A percentile compares a stretch with the other conserved stretches of the same genome.
These are phyloP conservation scores for Prunus campanulata DNA, from an alignment of 306 rosid species.

Conservation along the genomic window DNA sequence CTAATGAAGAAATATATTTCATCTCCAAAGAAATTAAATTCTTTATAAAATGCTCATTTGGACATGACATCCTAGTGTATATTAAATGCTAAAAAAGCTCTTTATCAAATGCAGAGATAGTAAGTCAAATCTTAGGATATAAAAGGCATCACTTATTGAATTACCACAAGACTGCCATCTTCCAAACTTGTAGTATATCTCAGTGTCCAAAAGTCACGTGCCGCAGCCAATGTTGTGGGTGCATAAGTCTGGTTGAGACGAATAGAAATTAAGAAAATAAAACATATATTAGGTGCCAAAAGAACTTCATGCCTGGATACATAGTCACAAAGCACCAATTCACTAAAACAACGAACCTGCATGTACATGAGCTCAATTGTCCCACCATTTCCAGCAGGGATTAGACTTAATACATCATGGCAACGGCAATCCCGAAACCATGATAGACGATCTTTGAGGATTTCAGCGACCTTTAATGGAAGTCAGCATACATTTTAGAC, in stretches of 20 bases:
- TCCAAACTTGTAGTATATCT: constrained; percentile 85
- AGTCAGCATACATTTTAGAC: neutral
- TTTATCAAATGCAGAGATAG: neutral
- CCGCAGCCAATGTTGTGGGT: constrained; percentile 94
- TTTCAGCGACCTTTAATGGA: constrained; percentile 72
- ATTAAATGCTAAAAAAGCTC: too few relatives aligned
- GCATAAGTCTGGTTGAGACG: constrained; percentile 70
- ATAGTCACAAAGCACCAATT: neutral
- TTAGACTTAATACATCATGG: constrained; percentile 67
- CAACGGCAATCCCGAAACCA: constrained; percentile 97
- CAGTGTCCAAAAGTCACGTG: constrained; percentile 93
- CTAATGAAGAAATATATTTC: too few relatives aligned
- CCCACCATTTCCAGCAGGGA: constrained; percentile 85
- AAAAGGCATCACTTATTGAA: neutral
- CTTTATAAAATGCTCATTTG: too few relatives aligned
- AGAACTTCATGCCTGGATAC: neutral
- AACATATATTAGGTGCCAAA: neutral
- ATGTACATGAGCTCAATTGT: constrained; percentile 89
- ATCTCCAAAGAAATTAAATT: too few relatives aligned
- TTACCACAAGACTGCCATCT: constrained; percentile 99
- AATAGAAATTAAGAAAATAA: neutral
- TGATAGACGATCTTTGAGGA: constrained; percentile 84
- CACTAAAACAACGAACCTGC: constrained; percentile 54
- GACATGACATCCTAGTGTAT: too few relatives aligned
- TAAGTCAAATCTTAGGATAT: neutral